Percentiles rank a stretch among this genome's conserved stretches.
phyloP scores from a whole-genome alignment of 768 basidiomycete genomes.

The Boletus edulis region DNA sequence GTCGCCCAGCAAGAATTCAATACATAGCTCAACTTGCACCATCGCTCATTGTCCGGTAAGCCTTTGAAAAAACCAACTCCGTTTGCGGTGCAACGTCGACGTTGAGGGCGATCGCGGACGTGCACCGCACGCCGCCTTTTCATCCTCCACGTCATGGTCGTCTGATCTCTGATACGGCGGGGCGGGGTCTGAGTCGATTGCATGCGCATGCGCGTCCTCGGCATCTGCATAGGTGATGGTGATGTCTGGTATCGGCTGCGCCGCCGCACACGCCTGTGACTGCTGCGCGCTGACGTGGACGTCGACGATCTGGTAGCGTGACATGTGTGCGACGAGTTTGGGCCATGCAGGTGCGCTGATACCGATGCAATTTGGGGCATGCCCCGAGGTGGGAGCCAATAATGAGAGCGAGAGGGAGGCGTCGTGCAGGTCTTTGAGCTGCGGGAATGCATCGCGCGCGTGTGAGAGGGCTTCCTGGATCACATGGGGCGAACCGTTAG shows the following conservation, averaged over 20 bases:
- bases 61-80: constrained; percentile 19
- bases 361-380: constrained; percentile 36
- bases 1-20: no score
- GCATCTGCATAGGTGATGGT: constrained; percentile 22
- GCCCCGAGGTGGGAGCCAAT: constrained; percentile 27
- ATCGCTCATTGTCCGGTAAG: background rate
- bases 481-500: background rate
- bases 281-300: constrained; percentile 27
- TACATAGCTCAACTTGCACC: no score
- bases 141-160: background rate
- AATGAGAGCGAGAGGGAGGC: constrained; percentile 46
- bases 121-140: constrained; percentile 10
- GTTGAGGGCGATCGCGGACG: background rate
- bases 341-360: constrained; percentile 56
- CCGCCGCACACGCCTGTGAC: background rate
- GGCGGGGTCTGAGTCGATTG: constrained; percentile 21
- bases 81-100: background rate
- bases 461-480: constrained; percentile 48
- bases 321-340: constrained; percentile 37
- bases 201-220: constrained; percentile 1
- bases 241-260: constrained; percentile 28
- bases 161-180: constrained; percentile 36
- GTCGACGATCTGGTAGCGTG: constrained; percentile 49
- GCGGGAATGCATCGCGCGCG: constrained; percentile 49
- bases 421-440: constrained; percentile 36